Evolutionary conservation across 2,329 filamentous ascomycete genomes (phyloP).

Genomic region (Penicillium verrucosum): DNA sequence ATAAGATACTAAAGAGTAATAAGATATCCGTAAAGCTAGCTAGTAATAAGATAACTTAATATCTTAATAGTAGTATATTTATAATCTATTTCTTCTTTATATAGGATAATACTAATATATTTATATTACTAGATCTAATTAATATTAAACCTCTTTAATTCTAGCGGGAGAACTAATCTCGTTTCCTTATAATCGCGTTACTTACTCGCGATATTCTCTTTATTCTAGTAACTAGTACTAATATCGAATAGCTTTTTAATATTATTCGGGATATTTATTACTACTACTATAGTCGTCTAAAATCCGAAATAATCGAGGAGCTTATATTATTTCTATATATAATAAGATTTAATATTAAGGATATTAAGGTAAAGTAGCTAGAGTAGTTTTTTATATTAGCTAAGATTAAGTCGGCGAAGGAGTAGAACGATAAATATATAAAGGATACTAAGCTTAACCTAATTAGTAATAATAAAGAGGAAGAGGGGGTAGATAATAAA

Average conservation of each 20-base stretch:
- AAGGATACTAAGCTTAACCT: too few species aligned
- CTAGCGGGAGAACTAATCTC: not conserved
- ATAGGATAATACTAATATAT: too few species aligned
- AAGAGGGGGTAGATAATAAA: too few species aligned
- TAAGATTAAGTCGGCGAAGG: not conserved
- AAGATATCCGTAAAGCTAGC: too few species aligned
- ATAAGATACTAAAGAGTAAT: too few species aligned
- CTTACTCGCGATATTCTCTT: not conserved
- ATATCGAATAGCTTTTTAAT: not conserved
- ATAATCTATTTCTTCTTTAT: too few species aligned
- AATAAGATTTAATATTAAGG: not conserved
- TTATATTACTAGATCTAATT: too few species aligned
- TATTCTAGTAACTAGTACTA: not conserved
- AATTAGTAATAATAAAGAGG: too few species aligned
- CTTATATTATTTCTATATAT: not conserved
- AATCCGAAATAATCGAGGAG: not conserved
- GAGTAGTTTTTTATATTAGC: not conserved
- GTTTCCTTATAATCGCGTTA: not conserved
- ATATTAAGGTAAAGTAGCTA: not conserved
- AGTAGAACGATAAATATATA: not conserved
- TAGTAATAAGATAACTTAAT: too few species aligned
- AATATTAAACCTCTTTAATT: too few species aligned
- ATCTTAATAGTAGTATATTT: too few species aligned
- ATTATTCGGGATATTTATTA: not conserved
- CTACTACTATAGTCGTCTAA: not conserved